Evolutionary conservation across 495 filamentous ascomycete species (phyloP).

Genomic region (Copromyces sp.): DNA sequence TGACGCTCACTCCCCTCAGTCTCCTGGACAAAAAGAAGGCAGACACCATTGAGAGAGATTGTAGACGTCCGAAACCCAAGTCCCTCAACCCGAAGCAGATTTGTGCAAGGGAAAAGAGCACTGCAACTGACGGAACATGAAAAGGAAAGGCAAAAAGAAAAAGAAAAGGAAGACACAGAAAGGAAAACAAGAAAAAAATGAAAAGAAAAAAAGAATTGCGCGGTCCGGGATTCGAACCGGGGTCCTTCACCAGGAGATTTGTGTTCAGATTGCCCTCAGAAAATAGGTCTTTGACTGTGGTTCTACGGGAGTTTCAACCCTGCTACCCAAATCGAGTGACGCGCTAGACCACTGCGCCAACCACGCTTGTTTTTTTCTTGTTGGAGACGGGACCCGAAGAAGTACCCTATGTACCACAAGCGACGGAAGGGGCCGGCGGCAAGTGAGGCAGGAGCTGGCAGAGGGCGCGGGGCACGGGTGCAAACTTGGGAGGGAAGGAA

Average conservation of each 20-base stretch:
- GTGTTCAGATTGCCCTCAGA: neutral
- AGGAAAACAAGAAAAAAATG: neutral
- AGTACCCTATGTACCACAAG: neutral
- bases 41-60: too few relatives aligned
- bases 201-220: neutral
- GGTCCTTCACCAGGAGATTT: neutral
- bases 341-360: neutral
- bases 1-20: too few relatives aligned
- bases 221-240: neutral
- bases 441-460: neutral
- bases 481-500: neutral
- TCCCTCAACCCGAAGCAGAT: too few relatives aligned
- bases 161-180: neutral
- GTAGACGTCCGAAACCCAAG: too few relatives aligned
- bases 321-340: neutral
- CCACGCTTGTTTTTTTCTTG: neutral
- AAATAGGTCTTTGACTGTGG: neutral
- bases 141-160: too few relatives aligned
- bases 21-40: too few relatives aligned
- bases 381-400: neutral
- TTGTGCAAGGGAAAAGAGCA: too few relatives aligned
- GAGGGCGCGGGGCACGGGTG: neutral
- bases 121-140: too few relatives aligned
- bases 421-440: too few relatives aligned
- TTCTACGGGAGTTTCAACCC: neutral